Evolutionary conservation across 345 rosid species (phyloP).

Genomic region (Anacardium occidentale): DNA sequence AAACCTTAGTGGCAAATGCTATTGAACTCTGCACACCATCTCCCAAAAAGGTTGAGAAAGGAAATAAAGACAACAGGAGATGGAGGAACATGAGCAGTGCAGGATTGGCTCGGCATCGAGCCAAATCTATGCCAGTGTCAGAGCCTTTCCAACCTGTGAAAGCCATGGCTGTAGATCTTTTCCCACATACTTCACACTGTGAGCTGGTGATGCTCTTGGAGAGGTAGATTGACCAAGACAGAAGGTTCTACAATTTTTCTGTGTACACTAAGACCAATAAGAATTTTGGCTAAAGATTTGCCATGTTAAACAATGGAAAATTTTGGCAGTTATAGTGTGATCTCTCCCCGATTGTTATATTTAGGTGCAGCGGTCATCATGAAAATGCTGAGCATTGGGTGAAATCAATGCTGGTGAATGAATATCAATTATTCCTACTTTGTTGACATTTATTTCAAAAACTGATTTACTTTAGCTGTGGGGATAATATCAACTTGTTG

Average conservation of each 20-base stretch:
- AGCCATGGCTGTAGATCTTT: constrained; percentile 97
- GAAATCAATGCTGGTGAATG: too few relatives aligned
- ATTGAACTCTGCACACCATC: constrained; percentile 93
- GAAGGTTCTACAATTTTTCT: neutral
- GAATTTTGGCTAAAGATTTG: neutral
- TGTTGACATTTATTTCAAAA: too few relatives aligned
- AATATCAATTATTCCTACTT: too few relatives aligned
- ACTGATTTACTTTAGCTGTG: too few relatives aligned
- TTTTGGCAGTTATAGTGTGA: neutral
- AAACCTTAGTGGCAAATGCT: constrained; percentile 84
- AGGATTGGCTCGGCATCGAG: constrained; percentile 80
- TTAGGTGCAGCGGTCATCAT: neutral
- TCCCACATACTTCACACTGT: constrained; percentile 92
- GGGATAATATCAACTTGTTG: too few relatives aligned
- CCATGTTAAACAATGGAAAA: neutral
- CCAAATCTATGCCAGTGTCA: constrained; percentile 85
- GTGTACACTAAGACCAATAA: neutral
- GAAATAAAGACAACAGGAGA: constrained; percentile 54
- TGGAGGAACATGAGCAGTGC: constrained; percentile 78
- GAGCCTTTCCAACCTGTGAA: constrained; percentile 88
- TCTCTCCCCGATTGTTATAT: neutral
- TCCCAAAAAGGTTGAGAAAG: constrained; percentile 60
- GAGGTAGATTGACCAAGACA: constrained; percentile 36
- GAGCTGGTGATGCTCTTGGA: constrained; percentile 95
- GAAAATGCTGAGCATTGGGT: neutral